Evolutionary conservation across 768 basidiomycete genomes (phyloP), one percentile per base, ranked within the genome.

Genomic region (Imleria badia): DNA sequence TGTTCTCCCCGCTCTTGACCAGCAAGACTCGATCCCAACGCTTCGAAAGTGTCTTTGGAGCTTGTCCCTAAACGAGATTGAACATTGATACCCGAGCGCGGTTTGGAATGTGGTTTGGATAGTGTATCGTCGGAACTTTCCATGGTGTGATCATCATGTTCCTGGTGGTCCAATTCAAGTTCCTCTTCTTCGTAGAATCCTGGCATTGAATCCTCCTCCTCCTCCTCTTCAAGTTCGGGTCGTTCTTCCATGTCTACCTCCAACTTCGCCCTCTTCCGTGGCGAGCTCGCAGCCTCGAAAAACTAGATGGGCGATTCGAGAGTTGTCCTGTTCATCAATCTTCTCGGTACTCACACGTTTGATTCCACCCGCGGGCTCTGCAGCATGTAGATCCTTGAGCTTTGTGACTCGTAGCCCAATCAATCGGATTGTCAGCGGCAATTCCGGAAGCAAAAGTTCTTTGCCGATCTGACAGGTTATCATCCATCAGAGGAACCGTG

Each of bases 401-500:
- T 91, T 95, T 5, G 91, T 94, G 11, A 96, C 79, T 42, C 95
- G 78, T 26, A 99, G 73, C 6, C 96, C 96, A 59, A 99, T 87
- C 20, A 99, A 76, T 31, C 96, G 81, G 22, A 98, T 73, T 30
- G 80, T 83, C 29, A 95, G 68, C 1, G 93, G 93, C 34, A 90
- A 72, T 69, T 95, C 94, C 8, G 87, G 81, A 52, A 86, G 77
- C 14, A 99, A 76, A 13, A 98, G 77, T 51, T 91, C 89, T 60
- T 87, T 86, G 8, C 93, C 95, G 47, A 84, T 84, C 84, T 93
- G 65, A 23, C 51, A 49, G 35, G 52, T 47, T n/a, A 58, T 29
- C 39, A 26, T 46, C 31, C 33, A 51, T 59, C 26, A 35, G 45
- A 61, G 36, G 22, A 49, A 34, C 19, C 40, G 44, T 20, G 6